phyloP scores from a whole-genome alignment of 352 stramenopile species.

The Phytophthora pistaciae region DNA sequence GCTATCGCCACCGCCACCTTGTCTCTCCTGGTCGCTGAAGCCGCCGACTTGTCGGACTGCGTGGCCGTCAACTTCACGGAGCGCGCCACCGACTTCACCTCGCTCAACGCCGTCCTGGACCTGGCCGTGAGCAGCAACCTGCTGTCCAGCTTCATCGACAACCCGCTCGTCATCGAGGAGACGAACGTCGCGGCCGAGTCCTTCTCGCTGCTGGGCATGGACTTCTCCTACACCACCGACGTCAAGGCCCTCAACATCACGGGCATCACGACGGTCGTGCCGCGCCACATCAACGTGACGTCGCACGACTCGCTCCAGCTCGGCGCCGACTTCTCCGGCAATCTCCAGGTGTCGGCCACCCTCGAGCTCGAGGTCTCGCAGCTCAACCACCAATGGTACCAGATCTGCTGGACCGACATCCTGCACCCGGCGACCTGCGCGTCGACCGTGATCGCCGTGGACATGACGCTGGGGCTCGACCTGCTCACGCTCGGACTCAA shows the following conservation, averaged over 20 bases:
- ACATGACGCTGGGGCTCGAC: slow-evolving; percentile 39
- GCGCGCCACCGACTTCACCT: slow-evolving; percentile 30
- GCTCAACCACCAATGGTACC: slow-evolving; percentile 50
- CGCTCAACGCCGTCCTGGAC: slow-evolving; percentile 43
- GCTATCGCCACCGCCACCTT: not conserved
- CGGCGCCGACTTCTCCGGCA: slow-evolving; percentile 43
- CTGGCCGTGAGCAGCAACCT: slow-evolving; percentile 37
- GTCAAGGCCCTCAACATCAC: slow-evolving; percentile 42
- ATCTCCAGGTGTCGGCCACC: slow-evolving; percentile 14
- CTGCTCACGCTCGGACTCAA: slow-evolving; percentile 31
- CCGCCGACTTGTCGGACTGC: slow-evolving; percentile 24
- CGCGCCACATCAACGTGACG: slow-evolving; percentile 46
- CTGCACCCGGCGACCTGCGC: slow-evolving; percentile 38
- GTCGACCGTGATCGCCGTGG: slow-evolving; percentile 34
- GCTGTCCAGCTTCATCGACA: slow-evolving; percentile 36
- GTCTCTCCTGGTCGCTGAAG: slow-evolving; percentile 14
- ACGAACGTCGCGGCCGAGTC: slow-evolving; percentile 27
- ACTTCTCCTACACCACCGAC: slow-evolving; percentile 36
- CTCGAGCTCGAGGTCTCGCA: slow-evolving; percentile 37
- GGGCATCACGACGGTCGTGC: slow-evolving; percentile 39
- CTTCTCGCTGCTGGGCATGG: slow-evolving; percentile 42
- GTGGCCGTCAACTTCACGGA: slow-evolving; percentile 41
- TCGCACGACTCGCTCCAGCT: slow-evolving; percentile 31
- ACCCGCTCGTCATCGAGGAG: slow-evolving; percentile 41
- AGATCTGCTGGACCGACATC: slow-evolving; percentile 57